Base-by-base conservation (phyloP, 179 eudicot genomes). In the Corrigiola litoralis region DNA sequence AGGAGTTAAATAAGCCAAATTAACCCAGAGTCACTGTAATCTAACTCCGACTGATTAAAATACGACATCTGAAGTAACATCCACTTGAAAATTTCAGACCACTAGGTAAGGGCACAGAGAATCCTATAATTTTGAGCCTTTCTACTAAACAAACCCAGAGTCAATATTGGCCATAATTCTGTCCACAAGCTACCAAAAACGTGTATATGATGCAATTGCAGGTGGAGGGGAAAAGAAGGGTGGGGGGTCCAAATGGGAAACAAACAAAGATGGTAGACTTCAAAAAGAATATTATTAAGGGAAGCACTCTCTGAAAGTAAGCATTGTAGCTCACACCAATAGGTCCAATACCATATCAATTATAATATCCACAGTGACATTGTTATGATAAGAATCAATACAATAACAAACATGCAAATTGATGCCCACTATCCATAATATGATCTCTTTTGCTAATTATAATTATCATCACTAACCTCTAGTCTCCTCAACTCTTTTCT, bases 231-330 rank as follows among this genome's bases (percentile, higher is more conserved):
- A 34, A 49, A 34, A 61, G 33, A 55, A 52, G 21, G 13, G 27
- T 5, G 52, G 54, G 31, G 70, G 69, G 61, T 66, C 77, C 72
- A 72, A 57, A 64, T 60, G 60, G 65, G 75, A 74, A 77, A 65
- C 64, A 72, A 66, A 70, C 73, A 74, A 72, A 73, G 38, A 64
- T 65, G 67, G 74, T 59, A 73, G 74, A 65, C 74, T 75, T 69
- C 66, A 65, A 42, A 58, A 70, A 64, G 42, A 51, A 69, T 64
- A 74, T 69, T 47, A 74, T 69, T 69, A 74, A 74, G 57, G 6
- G 7, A 37, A 57, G 61, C 73, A 68, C 77, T 74, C 70, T 63
- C 20, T 57, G 41, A 47, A 64, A 62, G 38, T 29, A 24, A 31
- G 65, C 71, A 41, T 58, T 41, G 56, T 67, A 61, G 53, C 31